These are phyloP conservation scores for Phlyctochytrium bullatum DNA, from an alignment of 192 early-diverging fungal genomes.

Conservation along the genomic window DNA sequence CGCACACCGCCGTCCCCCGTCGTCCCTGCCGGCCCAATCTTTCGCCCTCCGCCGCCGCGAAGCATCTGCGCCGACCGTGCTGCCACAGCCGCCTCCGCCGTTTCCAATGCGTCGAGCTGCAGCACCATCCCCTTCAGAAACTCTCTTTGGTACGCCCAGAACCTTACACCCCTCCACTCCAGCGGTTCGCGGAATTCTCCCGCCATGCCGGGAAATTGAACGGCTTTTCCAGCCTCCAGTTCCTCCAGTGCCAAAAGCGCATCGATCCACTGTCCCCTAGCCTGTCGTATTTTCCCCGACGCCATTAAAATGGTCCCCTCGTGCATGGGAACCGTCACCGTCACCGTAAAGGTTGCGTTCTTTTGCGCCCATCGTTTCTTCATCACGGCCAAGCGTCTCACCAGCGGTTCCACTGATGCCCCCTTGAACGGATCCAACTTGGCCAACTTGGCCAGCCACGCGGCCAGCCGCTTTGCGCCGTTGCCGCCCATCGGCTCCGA, in stretches of 20 bases:
- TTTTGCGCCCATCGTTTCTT: too few relatives aligned
- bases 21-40: constrained; percentile 26
- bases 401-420: too few relatives aligned
- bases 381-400: too few relatives aligned
- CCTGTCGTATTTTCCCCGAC: neutral
- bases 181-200: neutral
- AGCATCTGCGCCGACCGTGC: neutral
- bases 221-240: neutral
- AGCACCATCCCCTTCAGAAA: constrained; percentile 78
- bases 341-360: neutral
- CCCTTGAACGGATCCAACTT: too few relatives aligned
- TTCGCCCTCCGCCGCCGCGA: neutral
- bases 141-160: constrained; percentile 37
- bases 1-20: constrained; percentile 80
- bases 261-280: neutral
- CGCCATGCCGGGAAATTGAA: neutral
- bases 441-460: too few relatives aligned
- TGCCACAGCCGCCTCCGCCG: constrained; percentile 1
- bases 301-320: neutral
- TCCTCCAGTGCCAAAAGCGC: neutral
- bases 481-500: too few relatives aligned
- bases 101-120: constrained; percentile 28
- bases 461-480: too few relatives aligned
- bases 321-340: neutral
- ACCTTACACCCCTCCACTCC: neutral